Evolutionary conservation across 2,329 filamentous ascomycete genomes (phyloP), one percentile per base, ranked within the genome.

Genomic region (Hypoxylon sp.): DNA sequence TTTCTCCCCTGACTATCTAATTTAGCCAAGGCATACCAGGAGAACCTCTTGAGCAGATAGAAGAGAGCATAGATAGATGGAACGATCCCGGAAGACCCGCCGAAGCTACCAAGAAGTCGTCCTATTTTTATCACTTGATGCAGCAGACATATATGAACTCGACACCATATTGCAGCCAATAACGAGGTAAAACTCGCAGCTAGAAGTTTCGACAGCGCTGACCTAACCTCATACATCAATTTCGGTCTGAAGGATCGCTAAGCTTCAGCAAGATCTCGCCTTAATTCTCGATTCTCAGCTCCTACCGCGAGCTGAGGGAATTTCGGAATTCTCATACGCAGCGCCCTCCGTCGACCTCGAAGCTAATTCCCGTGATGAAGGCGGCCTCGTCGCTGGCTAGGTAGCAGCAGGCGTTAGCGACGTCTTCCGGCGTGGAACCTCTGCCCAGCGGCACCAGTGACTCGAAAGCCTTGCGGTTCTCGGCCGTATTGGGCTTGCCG

Each of bases 281-380:
- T 41, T 4, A 24, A 20, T 11, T 18, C 21, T 41, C 40, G 33
- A 42, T 37, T 23, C 17, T 8, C 23, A 48, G 17, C 11, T 49
- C 17, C n/a, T 40, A 20, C 18, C 35, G 27, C 17, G 5, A 33
- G 15, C 17, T 31, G 21, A 52, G 47, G 20, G 17, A 48, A 48
- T 13, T 45, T 31, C 15, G n/a, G n/a, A n/a, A n/a, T 18, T 65
- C 7, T 33, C 51, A 72, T 7, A 72, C 68, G 48, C 69, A 72
- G 3, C 71, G 61, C 10, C 71, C 71, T 23, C 71, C 70, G 37
- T 72, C 70, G 7, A 88, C 83, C 49, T 89, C 83, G 60, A 91
- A 76, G 60, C 89, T 88, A n/a, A 87, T 80, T 0, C 89, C 89
- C 0, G 88, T 91, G 61, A 92, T 83, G 66, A 92, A 91, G 2